Conservation (phyloP, 2,329 filamentous ascomycete genomes). For the Bipolaris cookei region DNA sequence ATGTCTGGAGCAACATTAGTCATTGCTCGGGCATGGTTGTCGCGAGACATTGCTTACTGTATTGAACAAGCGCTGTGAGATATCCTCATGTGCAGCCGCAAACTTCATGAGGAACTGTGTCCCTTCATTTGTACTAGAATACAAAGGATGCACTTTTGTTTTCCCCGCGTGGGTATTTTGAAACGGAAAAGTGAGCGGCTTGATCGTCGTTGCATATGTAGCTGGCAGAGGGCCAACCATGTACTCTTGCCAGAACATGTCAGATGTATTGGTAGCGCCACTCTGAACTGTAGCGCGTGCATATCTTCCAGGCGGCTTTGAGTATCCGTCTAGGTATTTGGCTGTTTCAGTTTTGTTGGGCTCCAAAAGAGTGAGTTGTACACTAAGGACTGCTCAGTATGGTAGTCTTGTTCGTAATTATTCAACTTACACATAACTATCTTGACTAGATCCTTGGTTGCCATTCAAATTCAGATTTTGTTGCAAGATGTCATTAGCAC, state of each 20-base stretch:
- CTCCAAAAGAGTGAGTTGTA: slow-evolving; percentile 18
- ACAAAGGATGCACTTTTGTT: slow-evolving; percentile 17
- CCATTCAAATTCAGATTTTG: slow-evolving; percentile 15
- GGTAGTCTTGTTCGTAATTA: background rate
- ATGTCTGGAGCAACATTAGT: slow-evolving; percentile 16
- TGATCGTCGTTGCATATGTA: slow-evolving; percentile 45
- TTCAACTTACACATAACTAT: slow-evolving; percentile 22
- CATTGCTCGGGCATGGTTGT: background rate
- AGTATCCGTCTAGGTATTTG: slow-evolving; percentile 20
- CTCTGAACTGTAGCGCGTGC: slow-evolving; percentile 30
- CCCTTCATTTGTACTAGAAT: slow-evolving; percentile 13
- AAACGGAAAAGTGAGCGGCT: slow-evolving; percentile 30
- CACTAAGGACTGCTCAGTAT: slow-evolving; percentile 10
- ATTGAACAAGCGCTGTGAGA: slow-evolving; percentile 33
- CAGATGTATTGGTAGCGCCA: slow-evolving; percentile 15
- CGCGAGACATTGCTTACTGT: slow-evolving; percentile 17
- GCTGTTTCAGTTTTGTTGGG: slow-evolving; percentile 34
- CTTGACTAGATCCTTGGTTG: slow-evolving; percentile 16
- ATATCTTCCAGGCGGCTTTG: slow-evolving; percentile 23
- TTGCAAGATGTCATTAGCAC: slow-evolving; percentile 18
- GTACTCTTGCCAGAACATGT: slow-evolving; percentile 53
- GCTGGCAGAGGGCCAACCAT: slow-evolving; percentile 59
- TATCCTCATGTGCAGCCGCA: slow-evolving; percentile 25
- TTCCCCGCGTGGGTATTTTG: slow-evolving; percentile 26
- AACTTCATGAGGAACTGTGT: slow-evolving; percentile 16